Percentiles rank a stretch among this genome's conserved stretches.
Evolutionary conservation across 108 stramenopile genomes (phyloP).

Genomic region (Pseudonitzschia delicatissima): DNA sequence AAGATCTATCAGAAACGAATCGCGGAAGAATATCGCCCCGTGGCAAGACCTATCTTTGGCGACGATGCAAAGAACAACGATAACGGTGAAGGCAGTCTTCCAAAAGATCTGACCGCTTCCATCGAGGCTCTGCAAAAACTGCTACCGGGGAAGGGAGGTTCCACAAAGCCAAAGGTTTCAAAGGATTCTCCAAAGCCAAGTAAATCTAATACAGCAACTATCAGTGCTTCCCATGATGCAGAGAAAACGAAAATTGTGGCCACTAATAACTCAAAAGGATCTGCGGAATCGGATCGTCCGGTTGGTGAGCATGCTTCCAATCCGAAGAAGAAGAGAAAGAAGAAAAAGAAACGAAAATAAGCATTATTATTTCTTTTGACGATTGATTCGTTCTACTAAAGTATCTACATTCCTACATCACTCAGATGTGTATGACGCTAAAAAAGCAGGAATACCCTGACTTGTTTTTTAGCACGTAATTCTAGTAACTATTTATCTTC

Average conservation of each 20-base stretch:
- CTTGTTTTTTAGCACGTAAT: too few species aligned
- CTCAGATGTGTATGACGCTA: too few species aligned
- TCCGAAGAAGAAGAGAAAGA: constrained; percentile 9
- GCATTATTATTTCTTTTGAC: too few species aligned
- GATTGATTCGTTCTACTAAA: too few species aligned
- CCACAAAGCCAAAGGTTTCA: too few species aligned
- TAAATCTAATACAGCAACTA: too few species aligned
- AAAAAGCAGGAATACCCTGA: too few species aligned
- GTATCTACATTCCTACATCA: too few species aligned
- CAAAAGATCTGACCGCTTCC: constrained; percentile 18
- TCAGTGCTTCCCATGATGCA: too few species aligned
- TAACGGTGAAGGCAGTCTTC: neutral
- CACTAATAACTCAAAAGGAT: too few species aligned
- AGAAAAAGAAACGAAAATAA: neutral
- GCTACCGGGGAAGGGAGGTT: neutral
- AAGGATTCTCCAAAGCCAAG: too few species aligned
- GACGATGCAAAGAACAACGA: neutral
- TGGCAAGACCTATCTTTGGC: constrained; percentile 25
- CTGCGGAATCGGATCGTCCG: neutral
- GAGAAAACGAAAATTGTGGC: neutral
- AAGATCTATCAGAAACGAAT: constrained; percentile 32
- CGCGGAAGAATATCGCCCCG: constrained; percentile 16
- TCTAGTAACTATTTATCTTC: too few species aligned
- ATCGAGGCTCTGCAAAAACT: constrained; percentile 3
- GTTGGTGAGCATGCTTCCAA: neutral